Percentiles rank a stretch among this genome's conserved stretches.
These are phyloP conservation scores for Colletotrichum musae DNA, from an alignment of 2,329 filamentous ascomycete genomes.

Conservation along the genomic window DNA sequence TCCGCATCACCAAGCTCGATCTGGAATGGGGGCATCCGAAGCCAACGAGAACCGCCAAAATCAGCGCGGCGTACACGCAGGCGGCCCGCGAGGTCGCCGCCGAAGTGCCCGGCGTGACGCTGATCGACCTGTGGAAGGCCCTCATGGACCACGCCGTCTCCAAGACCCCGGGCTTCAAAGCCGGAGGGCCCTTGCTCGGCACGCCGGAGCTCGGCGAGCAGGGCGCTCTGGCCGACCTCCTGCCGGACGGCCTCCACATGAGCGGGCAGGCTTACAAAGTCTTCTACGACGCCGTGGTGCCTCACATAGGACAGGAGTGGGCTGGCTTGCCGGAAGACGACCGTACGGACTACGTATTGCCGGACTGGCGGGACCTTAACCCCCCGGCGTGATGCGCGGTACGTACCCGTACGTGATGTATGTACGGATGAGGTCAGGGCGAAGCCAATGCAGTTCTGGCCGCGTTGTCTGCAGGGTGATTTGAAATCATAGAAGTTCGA, in stretches of 20 bases:
- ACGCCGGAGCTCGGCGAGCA: slow-evolving; percentile 64
- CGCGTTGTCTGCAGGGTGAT: slow-evolving; percentile 18
- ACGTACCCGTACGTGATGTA: neutral
- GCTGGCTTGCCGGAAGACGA: slow-evolving; percentile 53
- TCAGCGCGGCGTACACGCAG: slow-evolving; percentile 71
- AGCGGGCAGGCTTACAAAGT: slow-evolving; percentile 67
- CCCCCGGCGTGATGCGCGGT: slow-evolving; percentile 22
- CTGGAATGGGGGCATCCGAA: slow-evolving; percentile 58
- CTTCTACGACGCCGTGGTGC: slow-evolving; percentile 63
- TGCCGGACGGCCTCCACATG: slow-evolving; percentile 73
- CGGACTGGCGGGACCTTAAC: slow-evolving; percentile 60
- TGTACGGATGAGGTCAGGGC: neutral
- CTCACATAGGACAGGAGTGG: slow-evolving; percentile 64
- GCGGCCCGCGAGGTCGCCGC: slow-evolving; percentile 77
- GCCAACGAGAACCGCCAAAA: slow-evolving; percentile 61
- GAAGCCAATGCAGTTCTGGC: slow-evolving; percentile 20
- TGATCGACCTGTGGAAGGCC: slow-evolving; percentile 85
- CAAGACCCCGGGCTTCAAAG: slow-evolving; percentile 70
- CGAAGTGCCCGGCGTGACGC: slow-evolving; percentile 74
- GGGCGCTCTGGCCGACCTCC: slow-evolving; percentile 65
- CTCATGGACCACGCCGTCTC: slow-evolving; percentile 80
- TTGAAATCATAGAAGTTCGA: slow-evolving; percentile 20
- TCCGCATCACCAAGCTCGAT: slow-evolving; percentile 69
- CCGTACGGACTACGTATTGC: slow-evolving; percentile 59
- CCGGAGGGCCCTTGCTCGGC: slow-evolving; percentile 63